These are phyloP conservation scores for Calendula officinalis DNA, from an alignment of 129 eudicot genomes.

Conservation along the genomic window DNA sequence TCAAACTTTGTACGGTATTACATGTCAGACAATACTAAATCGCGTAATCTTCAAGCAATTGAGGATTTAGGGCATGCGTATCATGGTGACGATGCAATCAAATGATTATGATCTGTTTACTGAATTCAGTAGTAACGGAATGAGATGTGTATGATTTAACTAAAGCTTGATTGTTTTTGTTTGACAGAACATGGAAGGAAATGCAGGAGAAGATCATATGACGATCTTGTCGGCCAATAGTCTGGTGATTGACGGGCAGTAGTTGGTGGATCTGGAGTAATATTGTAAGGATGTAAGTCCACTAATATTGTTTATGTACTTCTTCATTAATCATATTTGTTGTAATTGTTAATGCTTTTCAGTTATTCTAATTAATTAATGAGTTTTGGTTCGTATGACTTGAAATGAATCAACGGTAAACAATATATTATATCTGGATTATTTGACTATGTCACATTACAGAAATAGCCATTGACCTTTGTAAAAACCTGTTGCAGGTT, in stretches of 20 bases:
- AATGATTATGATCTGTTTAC: background rate
- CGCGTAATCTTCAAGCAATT: background rate
- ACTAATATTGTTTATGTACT: background rate
- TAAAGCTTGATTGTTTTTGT: slow-evolving; percentile 8
- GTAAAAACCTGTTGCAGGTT: background rate
- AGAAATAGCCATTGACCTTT: background rate
- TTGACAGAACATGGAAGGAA: slow-evolving; percentile 8
- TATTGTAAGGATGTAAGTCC: slow-evolving; percentile 20
- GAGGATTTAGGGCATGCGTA: background rate
- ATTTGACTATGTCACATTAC: background rate
- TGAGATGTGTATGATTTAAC: background rate
- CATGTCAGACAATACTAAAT: too few species aligned
- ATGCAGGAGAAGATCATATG: slow-evolving; percentile 13
- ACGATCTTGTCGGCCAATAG: slow-evolving; percentile 9
- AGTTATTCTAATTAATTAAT: background rate
- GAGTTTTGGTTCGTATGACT: background rate
- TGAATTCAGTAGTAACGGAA: background rate
- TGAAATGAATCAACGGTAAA: background rate
- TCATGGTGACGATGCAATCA: slow-evolving; percentile 11
- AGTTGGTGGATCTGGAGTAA: background rate
- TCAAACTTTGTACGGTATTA: background rate
- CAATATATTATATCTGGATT: background rate
- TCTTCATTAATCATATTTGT: background rate
- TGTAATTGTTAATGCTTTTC: slow-evolving; percentile 10
- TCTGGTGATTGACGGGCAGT: slow-evolving; percentile 6